phyloP scores from a whole-genome alignment of 1,284 basidiomycete genomes.

The Grifola frondosa region DNA sequence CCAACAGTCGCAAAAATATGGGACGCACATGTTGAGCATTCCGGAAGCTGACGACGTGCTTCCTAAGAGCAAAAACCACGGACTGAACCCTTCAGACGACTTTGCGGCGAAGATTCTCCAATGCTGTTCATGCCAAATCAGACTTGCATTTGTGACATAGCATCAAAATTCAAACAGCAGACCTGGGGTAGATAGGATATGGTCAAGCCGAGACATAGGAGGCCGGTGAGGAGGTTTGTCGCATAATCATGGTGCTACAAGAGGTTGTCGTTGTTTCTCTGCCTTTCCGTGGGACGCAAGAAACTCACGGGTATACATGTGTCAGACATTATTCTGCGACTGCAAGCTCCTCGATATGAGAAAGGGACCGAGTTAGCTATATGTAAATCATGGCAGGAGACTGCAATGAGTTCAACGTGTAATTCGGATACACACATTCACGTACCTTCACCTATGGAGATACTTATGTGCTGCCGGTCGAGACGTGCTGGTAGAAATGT shows the following conservation, averaged over 20 bases:
- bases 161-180: constrained; percentile 21
- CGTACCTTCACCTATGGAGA: too few species aligned
- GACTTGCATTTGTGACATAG: not conserved
- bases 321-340: too few species aligned
- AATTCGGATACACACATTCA: too few species aligned
- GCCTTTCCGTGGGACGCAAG: not conserved
- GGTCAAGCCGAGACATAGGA: constrained; percentile 79
- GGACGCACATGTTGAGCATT: constrained; percentile 76
- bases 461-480: too few species aligned
- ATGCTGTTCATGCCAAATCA: constrained; percentile 44
- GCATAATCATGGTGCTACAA: constrained; percentile 73
- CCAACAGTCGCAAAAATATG: not conserved
- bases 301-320: constrained; percentile 14
- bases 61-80: constrained; percentile 92
- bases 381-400: too few species aligned
- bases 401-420: too few species aligned
- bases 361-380: too few species aligned
- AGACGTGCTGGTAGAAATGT: too few species aligned
- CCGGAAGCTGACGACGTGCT: constrained; percentile 81
- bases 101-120: constrained; percentile 71
- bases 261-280: not conserved
- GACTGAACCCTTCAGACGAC: constrained; percentile 87
- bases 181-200: constrained; percentile 91
- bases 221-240: constrained; percentile 69
- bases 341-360: too few species aligned